A percentile compares a stretch with the other conserved stretches of the same genome.
Evolutionary conservation across 78 protist genomes (phyloP).

Genomic region (Trichosphaerium sp.): DNA sequence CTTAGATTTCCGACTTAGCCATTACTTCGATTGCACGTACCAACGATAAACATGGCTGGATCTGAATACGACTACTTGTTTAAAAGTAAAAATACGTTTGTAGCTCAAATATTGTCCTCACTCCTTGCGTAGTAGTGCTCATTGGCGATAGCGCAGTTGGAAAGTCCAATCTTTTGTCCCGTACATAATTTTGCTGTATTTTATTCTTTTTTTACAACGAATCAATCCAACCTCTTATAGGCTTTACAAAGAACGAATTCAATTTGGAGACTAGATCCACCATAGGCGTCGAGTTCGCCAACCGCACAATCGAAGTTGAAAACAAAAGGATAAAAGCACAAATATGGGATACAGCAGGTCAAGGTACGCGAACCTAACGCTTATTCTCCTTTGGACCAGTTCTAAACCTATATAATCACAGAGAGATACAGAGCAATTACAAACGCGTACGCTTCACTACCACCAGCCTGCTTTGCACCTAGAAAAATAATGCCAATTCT

Average conservation of each 20-base stretch:
- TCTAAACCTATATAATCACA: no score
- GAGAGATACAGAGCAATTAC: conserved; percentile 63
- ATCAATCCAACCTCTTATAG: conserved; percentile 40
- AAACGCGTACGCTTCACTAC: no score
- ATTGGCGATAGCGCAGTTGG: conserved; percentile 99
- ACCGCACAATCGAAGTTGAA: conserved; percentile 71
- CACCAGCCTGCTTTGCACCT: no score
- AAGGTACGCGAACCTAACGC: no score
- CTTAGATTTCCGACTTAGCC: no score
- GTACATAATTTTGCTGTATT: conserved; percentile 19
- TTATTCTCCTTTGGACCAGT: no score
- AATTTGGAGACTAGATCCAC: conserved; percentile 92
- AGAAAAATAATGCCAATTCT: no score
- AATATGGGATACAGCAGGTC: conserved; percentile 74
- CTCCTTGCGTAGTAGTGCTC: conserved; percentile 80
- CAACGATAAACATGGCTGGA: no score
- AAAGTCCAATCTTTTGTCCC: conserved; percentile 75
- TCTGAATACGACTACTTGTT: no score
- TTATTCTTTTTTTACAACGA: neutral
- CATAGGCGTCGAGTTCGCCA: conserved; percentile 99
- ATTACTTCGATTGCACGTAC: no score
- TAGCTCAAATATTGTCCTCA: no score
- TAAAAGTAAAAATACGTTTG: no score
- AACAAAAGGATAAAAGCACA: conserved; percentile 65
- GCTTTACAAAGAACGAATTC: conserved; percentile 91